Percentiles rank a stretch among this genome's conserved stretches.
These are phyloP conservation scores for Epichloe sibirici DNA, from an alignment of 2,329 filamentous ascomycete genomes.

Conservation along the genomic window DNA sequence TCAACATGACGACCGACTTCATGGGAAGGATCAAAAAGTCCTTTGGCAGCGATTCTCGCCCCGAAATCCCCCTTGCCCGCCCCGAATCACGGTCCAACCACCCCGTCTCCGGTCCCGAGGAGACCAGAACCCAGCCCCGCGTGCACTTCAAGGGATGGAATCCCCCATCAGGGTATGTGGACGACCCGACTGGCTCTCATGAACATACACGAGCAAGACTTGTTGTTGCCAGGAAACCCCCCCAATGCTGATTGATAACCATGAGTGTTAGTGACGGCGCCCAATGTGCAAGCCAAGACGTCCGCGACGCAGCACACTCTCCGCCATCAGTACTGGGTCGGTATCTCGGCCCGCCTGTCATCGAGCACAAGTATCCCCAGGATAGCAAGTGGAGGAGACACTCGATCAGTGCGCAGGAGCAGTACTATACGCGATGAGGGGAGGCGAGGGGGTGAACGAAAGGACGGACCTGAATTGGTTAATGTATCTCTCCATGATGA, in stretches of 20 bases:
- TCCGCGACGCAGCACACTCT: conserved; percentile 13
- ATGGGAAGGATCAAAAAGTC: conserved; percentile 5
- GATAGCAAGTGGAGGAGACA: conserved; percentile 18
- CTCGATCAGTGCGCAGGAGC: conserved; percentile 19
- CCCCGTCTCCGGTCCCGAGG: conserved; percentile 1
- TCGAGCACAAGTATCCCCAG: conserved; percentile 19
- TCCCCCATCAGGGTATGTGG: neutral
- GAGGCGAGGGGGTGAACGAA: neutral
- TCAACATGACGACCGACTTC: neutral
- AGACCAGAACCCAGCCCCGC: conserved; percentile 1
- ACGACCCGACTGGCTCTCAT: no score
- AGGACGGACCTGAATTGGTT: neutral
- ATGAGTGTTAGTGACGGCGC: neutral
- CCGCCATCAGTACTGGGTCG: conserved; percentile 15
- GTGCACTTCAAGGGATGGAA: neutral
- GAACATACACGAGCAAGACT: no score
- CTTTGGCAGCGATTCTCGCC: conserved; percentile 1
- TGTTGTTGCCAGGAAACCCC: neutral
- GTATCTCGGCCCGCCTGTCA: conserved; percentile 15
- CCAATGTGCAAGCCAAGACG: conserved; percentile 1
- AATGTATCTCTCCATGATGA: neutral
- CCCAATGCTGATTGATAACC: neutral
- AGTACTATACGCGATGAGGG: conserved; percentile 12
- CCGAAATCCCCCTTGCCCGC: conserved; percentile 3
- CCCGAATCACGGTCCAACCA: neutral